Percentiles rank a stretch among this genome's conserved stretches.
phyloP scores from a whole-genome alignment of 805 yeast species.

The Yarrowia deformans region DNA sequence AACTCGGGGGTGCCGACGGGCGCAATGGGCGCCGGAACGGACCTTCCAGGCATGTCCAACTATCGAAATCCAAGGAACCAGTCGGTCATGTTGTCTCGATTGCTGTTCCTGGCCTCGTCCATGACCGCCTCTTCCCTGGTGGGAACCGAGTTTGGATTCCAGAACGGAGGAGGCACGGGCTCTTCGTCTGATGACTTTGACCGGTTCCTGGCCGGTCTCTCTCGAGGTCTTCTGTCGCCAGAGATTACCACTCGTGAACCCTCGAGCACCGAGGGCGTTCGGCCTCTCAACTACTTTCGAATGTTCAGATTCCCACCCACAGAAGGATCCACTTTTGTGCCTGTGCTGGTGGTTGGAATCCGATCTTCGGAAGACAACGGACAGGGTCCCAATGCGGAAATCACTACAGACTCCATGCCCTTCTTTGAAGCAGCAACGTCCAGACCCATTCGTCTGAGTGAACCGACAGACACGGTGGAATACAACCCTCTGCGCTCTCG shows the following conservation, averaged over 20 bases:
- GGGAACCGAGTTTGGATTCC: conserved; percentile 39
- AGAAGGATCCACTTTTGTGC: conserved; percentile 52
- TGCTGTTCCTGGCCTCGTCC: conserved; percentile 56
- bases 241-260: conserved; percentile 49
- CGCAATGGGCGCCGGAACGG: conserved; percentile 10
- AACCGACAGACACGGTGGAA: conserved; percentile 12
- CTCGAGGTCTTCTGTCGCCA: conserved; percentile 53
- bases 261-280: conserved; percentile 36
- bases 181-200: conserved; percentile 49
- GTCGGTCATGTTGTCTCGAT: conserved; percentile 54
- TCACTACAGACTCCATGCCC: conserved; percentile 31
- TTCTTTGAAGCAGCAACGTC: conserved; percentile 39
- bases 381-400: conserved; percentile 27
- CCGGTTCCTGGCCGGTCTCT: conserved; percentile 55
- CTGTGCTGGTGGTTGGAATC: conserved; percentile 60
- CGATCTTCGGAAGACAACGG: conserved; percentile 52
- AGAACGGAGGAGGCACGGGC: conserved; percentile 38
- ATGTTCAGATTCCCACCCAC: conserved; percentile 49
- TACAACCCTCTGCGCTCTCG: conserved; percentile 28
- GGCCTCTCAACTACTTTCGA: conserved; percentile 49
- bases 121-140: conserved; percentile 55
- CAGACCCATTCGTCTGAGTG: conserved; percentile 32
- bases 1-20: conserved; percentile 13
- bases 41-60: conserved; percentile 22
- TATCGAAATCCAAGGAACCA: conserved; percentile 45